A percentile compares a stretch with the other conserved stretches of the same genome.
Evolutionary conservation across 1,139 yeast genomes (phyloP).

Genomic region (Yamadazyma taylorii): DNA sequence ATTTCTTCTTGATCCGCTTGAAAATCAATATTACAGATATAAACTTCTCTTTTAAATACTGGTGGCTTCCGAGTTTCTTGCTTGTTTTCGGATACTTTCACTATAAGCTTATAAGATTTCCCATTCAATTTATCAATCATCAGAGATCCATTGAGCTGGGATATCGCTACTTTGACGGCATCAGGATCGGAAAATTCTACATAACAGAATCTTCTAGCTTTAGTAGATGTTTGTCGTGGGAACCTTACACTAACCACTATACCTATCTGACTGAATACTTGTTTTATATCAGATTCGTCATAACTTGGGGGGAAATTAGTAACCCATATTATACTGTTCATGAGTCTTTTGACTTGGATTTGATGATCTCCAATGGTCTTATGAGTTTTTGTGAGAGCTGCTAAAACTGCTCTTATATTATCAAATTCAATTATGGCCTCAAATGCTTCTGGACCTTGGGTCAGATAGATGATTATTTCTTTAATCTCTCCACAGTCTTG

Average conservation of each 20-base stretch:
- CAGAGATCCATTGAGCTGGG: conserved; percentile 38
- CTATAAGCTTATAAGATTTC: conserved; percentile 20
- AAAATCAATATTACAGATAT: conserved; percentile 73
- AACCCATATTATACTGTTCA: conserved; percentile 58
- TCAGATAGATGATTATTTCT: conserved; percentile 32
- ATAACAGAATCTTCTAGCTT: conserved; percentile 73
- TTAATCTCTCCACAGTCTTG: conserved; percentile 56
- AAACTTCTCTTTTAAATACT: conserved; percentile 32
- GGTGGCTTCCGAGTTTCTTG: conserved; percentile 12
- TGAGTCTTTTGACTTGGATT: conserved; percentile 47
- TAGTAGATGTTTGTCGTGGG: conserved; percentile 61
- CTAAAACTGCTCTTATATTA: conserved; percentile 46
- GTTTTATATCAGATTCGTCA: conserved; percentile 38
- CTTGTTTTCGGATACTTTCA: conserved; percentile 16
- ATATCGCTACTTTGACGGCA: conserved; percentile 51
- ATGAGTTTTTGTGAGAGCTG: conserved; percentile 61
- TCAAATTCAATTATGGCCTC: conserved; percentile 59
- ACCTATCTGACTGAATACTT: conserved; percentile 48
- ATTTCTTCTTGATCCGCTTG: conserved; percentile 32
- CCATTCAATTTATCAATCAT: conserved; percentile 21
- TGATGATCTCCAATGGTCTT: conserved; percentile 45
- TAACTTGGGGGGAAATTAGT: conserved; percentile 70
- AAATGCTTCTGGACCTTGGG: conserved; percentile 12
- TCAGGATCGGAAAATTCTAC: conserved; percentile 53
- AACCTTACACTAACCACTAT: conserved; percentile 56